Percentiles rank a stretch among this genome's conserved stretches.
phyloP scores from a whole-genome alignment of 345 rosid genomes.

The Carallia brachiata region DNA sequence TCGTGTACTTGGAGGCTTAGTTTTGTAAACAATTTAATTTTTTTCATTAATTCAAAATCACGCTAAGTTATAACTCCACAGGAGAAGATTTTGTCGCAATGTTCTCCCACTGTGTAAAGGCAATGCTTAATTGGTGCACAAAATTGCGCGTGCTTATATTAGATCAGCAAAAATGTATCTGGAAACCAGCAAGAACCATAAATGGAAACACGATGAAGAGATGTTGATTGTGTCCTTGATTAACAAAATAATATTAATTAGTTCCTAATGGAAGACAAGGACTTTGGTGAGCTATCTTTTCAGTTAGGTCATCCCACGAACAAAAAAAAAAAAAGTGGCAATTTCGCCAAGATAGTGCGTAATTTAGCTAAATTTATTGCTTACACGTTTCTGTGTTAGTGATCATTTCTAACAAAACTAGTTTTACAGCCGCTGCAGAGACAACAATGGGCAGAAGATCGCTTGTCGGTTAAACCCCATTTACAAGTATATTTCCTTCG shows the following conservation, averaged over 20 bases:
- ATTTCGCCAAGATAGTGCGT: no score
- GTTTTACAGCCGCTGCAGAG: no score
- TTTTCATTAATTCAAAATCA: no score
- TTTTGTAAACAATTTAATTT: background rate
- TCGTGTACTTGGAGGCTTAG: background rate
- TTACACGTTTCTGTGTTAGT: no score
- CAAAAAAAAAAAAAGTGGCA: background rate
- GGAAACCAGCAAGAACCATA: slow-evolving; percentile 9
- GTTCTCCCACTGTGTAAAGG: no score
- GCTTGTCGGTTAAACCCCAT: no score
- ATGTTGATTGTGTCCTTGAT: background rate
- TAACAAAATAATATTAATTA: background rate
- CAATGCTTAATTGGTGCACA: slow-evolving; percentile 9
- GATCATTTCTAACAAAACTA: no score
- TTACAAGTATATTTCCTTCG: no score
- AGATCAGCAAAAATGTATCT: slow-evolving; percentile 21
- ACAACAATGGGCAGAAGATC: no score
- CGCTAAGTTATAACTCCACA: no score
- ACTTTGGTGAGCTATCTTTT: slow-evolving; percentile 17
- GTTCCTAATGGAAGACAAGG: slow-evolving; percentile 27
- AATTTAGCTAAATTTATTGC: no score
- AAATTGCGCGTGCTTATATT: slow-evolving; percentile 15
- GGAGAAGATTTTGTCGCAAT: no score
- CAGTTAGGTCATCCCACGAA: slow-evolving; percentile 34
- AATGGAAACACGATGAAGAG: slow-evolving; percentile 11